phyloP scores from a whole-genome alignment of 768 basidiomycete genomes.

The Plicaturopsis crispa region DNA sequence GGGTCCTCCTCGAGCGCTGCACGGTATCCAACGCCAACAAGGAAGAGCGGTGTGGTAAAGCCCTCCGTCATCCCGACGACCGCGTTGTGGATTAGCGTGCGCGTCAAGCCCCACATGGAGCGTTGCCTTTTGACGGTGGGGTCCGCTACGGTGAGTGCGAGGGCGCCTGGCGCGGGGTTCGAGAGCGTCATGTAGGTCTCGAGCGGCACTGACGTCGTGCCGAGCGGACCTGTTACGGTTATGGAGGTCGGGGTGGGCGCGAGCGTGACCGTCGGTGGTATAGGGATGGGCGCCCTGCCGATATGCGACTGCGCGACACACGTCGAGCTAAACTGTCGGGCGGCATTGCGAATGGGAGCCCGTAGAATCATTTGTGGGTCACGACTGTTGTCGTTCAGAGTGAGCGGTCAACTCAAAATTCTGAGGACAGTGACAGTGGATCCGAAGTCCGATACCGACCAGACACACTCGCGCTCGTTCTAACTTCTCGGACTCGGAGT shows the following conservation, averaged over 20 bases:
- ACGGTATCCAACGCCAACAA: slow-evolving; percentile 95
- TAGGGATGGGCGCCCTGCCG: slow-evolving; percentile 49
- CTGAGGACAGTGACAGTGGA: no score
- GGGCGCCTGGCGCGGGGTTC: slow-evolving; percentile 25
- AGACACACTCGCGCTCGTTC: no score
- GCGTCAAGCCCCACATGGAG: slow-evolving; percentile 92
- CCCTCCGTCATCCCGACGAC: slow-evolving; percentile 86
- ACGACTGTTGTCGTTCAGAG: no score
- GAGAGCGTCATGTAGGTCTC: slow-evolving; percentile 39
- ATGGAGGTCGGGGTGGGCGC: slow-evolving; percentile 27
- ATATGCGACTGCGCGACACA: slow-evolving; percentile 54
- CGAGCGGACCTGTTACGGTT: slow-evolving; percentile 38
- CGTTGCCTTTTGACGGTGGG: slow-evolving; percentile 69
- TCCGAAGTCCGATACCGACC: no score
- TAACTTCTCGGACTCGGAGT: no score
- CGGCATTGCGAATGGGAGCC: slow-evolving; percentile 10
- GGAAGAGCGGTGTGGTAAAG: slow-evolving; percentile 73
- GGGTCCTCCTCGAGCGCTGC: slow-evolving; percentile 81
- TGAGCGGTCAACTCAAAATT: no score
- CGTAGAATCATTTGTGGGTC: slow-evolving; percentile 15
- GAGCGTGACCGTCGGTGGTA: slow-evolving; percentile 33
- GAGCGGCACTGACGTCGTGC: slow-evolving; percentile 37
- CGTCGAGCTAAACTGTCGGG: slow-evolving; percentile 43
- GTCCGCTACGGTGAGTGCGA: slow-evolving; percentile 53
- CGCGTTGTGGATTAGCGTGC: slow-evolving; percentile 85